A percentile compares a stretch with the other conserved stretches of the same genome.
These are phyloP conservation scores for Trichoderma hamatum DNA, from an alignment of 2,329 filamentous ascomycete genomes.

Conservation along the genomic window DNA sequence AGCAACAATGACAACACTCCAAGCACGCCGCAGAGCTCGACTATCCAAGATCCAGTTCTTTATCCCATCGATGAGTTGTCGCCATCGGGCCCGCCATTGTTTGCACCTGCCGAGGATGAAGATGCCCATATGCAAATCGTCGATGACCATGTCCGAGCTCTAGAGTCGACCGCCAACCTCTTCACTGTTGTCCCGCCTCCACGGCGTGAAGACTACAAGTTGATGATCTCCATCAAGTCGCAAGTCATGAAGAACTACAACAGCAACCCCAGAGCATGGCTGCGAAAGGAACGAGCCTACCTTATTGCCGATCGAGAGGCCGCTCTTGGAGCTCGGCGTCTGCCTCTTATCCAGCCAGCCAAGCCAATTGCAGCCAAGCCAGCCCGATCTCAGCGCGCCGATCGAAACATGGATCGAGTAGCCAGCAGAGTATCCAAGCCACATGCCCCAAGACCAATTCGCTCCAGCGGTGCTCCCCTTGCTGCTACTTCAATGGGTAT, in stretches of 20 bases:
- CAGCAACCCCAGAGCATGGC: conserved; percentile 51
- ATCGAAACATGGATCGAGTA: conserved; percentile 33
- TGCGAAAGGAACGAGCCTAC: conserved; percentile 53
- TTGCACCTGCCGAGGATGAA: conserved; percentile 46
- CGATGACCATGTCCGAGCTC: conserved; percentile 53
- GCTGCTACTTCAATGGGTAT: not conserved
- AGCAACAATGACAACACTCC: conserved; percentile 34
- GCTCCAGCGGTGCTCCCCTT: conserved; percentile 33
- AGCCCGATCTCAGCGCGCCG: conserved; percentile 36
- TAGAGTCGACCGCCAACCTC: conserved; percentile 44
- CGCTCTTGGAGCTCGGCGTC: conserved; percentile 39
- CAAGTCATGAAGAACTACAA: conserved; percentile 53
- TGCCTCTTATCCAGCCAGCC: conserved; percentile 49
- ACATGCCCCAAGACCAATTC: conserved; percentile 43
- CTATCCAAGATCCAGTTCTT: conserved; percentile 59
- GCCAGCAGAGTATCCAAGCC: conserved; percentile 39
- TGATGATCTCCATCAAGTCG: conserved; percentile 56
- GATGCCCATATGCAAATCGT: conserved; percentile 52
- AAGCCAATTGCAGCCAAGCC: conserved; percentile 41
- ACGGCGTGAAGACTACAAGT: conserved; percentile 55
- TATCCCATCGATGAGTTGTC: conserved; percentile 53
- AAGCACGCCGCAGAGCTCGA: conserved; percentile 36
- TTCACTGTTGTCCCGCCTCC: conserved; percentile 50
- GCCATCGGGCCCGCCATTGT: conserved; percentile 52
- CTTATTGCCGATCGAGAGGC: conserved; percentile 53